Evolutionary conservation across 495 filamentous ascomycete species (phyloP), one percentile per base, ranked within the genome.

Genomic region (Parathielavia appendiculata): DNA sequence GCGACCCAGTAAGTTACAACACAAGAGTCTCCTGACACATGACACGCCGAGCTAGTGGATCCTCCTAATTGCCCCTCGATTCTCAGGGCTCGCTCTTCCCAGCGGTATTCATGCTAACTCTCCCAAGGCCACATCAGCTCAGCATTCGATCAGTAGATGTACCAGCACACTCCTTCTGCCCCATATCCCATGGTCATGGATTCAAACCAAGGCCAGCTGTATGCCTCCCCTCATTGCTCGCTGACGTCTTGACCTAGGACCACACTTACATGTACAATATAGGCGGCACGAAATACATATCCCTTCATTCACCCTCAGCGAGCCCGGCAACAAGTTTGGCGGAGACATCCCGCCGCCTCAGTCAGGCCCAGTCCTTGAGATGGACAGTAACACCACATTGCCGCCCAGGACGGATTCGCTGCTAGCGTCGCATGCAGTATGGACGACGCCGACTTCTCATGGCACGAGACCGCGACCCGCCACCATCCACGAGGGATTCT

Each of bases 401-500:
- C 61, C 71, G 43, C 46, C 56, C 16, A 73, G 72, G 67, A 65
- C 62, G 32, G 76, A 77, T 57, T 63, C 65, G 46, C 64, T 75
- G 56, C 54, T 66, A 50, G 67, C 71, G 40, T 69, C 74, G 13
- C 65, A 73, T 20, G 73, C 69, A 22, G 63, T 74, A 30, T 79
- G 76, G 76, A 72, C 73, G n/a, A 73, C 73, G 47, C 71, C 74
- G 17, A 65, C 71, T 16, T 65, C 74, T 23, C 74, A 79, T 51
- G 66, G 69, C 61, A 61, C 74, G 56, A 72, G 73, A 46, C 76
- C 79, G 34, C 71, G 80, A 30, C 78, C 81, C 39, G 78, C 79
- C 39, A 82, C 80, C 41, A 83, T 83, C 57, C 79, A 82, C 54
- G 81, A 83, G 67, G 78, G 76, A 40, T 84, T 84, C 63, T 77